Percentiles rank a stretch among this genome's conserved stretches.
phyloP scores from a whole-genome alignment of 257 asterid species.

The Nicotiana noctiflora region DNA sequence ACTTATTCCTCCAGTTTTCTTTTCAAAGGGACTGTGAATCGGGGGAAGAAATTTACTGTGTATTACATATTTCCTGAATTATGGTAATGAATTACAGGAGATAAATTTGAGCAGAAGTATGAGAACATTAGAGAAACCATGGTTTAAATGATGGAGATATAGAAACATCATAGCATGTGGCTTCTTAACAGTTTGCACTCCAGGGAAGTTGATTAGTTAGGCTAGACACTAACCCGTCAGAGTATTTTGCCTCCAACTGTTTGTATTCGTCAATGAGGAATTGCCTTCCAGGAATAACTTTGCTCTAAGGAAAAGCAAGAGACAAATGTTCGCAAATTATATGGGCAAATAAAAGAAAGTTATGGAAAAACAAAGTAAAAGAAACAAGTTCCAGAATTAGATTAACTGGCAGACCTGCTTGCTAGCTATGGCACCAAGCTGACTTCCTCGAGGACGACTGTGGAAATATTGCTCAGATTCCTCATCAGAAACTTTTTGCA shows the following conservation, averaged over 20 bases:
- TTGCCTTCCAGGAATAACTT: conserved; percentile 29
- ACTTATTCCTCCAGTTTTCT: not conserved
- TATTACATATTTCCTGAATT: not conserved
- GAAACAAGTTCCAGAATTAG: not conserved
- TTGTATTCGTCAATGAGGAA: conserved; percentile 24
- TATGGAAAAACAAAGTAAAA: not conserved
- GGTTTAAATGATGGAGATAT: not conserved
- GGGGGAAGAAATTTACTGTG: not conserved
- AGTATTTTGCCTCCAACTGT: conserved; percentile 32
- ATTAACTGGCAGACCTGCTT: conserved; percentile 26
- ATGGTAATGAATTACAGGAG: not conserved
- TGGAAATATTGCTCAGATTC: conserved; percentile 44
- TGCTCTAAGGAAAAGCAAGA: conserved; percentile 24
- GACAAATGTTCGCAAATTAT: not conserved
- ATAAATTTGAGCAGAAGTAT: not conserved
- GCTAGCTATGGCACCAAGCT: conserved; percentile 42
- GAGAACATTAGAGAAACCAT: not conserved
- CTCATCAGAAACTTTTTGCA: conserved; percentile 39
- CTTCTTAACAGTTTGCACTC: not conserved
- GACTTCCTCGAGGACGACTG: conserved; percentile 46
- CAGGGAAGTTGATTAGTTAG: not conserved
- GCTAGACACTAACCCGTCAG: conserved; percentile 29
- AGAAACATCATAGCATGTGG: conserved; percentile 1
- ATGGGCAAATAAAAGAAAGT: not conserved
- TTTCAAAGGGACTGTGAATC: not conserved